These are phyloP conservation scores for Dendrobium nobile DNA, from an alignment of 106 monocot genomes.

Conservation along the genomic window DNA sequence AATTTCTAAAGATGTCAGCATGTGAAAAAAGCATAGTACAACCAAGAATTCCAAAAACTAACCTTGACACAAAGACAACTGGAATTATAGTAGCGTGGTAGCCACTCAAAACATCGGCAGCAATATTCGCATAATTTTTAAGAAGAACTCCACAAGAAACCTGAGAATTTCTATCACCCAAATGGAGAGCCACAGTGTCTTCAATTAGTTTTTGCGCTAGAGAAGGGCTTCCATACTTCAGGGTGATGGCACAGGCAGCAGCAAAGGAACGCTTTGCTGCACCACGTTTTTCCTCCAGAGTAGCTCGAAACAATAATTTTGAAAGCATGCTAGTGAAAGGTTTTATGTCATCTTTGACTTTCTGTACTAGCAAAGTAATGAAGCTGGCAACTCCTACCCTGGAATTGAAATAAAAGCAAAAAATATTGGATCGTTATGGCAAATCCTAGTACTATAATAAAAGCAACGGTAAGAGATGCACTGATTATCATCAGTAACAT, in stretches of 20 bases:
- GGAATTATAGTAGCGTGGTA: conserved; percentile 64
- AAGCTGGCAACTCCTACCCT: conserved; percentile 97
- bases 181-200: conserved; percentile 69
- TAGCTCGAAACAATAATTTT: conserved; percentile 65
- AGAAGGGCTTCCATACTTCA: conserved; percentile 62
- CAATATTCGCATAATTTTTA: conserved; percentile 66
- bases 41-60: conserved; percentile 9
- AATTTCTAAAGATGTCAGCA: neutral
- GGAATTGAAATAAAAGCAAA: conserved; percentile 11
- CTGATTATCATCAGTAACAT: neutral
- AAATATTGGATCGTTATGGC: neutral
- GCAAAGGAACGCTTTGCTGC: conserved; percentile 83
- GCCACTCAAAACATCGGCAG: conserved; percentile 63
- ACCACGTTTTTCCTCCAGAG: conserved; percentile 73
- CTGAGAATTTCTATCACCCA: conserved; percentile 79
- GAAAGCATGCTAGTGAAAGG: conserved; percentile 49
- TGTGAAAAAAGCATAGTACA: neutral
- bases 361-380: conserved; percentile 72
- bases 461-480: neutral
- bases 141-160: conserved; percentile 78
- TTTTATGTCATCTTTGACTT: conserved; percentile 65
- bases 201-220: conserved; percentile 73
- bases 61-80: conserved; percentile 82
- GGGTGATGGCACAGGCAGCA: conserved; percentile 60
- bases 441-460: neutral